Conservation (phyloP, 163 green algal species). For the Prototheca wickerhamii region DNA sequence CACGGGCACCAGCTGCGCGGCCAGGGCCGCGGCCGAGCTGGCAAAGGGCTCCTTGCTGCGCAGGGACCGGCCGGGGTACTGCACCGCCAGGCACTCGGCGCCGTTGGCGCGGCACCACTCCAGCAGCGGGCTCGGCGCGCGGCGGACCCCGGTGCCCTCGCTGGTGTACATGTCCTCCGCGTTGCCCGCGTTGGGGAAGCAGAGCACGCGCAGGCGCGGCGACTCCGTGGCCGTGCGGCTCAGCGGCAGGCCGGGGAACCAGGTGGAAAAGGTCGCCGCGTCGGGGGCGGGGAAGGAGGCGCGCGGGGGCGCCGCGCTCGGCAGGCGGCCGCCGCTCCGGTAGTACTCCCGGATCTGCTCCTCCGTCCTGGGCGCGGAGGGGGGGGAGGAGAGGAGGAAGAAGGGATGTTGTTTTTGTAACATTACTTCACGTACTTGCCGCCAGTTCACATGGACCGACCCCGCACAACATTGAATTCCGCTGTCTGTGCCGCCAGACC, state of each 20-base stretch:
- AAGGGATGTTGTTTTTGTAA: not conserved
- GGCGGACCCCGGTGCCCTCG: slow-evolving; percentile 61
- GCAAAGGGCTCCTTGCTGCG: slow-evolving; percentile 42
- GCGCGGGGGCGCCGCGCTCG: no score
- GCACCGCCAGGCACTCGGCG: slow-evolving; percentile 57
- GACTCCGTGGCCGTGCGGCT: slow-evolving; percentile 23
- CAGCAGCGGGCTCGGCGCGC: slow-evolving; percentile 55
- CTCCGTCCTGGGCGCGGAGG: slow-evolving; percentile 22
- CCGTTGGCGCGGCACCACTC: slow-evolving; percentile 47
- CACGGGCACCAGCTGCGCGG: slow-evolving; percentile 37
- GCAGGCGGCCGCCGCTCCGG: not conserved
- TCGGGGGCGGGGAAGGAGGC: slow-evolving; percentile 2
- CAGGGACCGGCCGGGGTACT: slow-evolving; percentile 61
- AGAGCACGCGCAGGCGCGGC: slow-evolving; percentile 48
- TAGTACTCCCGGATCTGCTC: slow-evolving; percentile 30
- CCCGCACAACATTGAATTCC: not conserved
- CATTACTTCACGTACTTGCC: not conserved
- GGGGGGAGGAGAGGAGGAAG: not conserved
- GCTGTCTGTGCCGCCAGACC: no score
- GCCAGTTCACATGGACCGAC: not conserved
- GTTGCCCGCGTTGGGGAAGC: slow-evolving; percentile 65
- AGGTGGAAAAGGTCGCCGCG: slow-evolving; percentile 17
- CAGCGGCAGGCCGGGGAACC: slow-evolving; percentile 38
- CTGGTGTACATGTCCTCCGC: slow-evolving; percentile 82
- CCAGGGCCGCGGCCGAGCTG: slow-evolving; percentile 28